A percentile compares a stretch with the other conserved stretches of the same genome.
Conservation (phyloP, 2,329 filamentous ascomycete species). For the Fusarium solani-melongenae region DNA sequence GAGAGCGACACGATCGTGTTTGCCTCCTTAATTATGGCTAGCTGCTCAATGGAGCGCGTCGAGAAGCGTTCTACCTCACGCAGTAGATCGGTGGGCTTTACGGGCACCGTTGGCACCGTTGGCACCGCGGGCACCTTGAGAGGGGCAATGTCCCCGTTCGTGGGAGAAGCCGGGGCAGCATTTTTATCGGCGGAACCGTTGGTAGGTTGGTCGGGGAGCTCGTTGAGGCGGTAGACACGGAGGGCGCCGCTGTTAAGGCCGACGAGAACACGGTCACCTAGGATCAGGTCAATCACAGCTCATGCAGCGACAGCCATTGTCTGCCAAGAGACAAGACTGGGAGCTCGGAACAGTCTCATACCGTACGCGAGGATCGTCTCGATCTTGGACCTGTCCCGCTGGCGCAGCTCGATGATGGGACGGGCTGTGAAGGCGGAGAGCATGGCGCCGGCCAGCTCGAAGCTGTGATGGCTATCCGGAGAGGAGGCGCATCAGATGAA, state of each 20-base stretch:
- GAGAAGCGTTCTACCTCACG: conserved; percentile 97
- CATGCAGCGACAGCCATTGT: background rate
- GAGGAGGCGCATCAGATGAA: conserved; percentile 46
- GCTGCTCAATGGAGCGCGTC: conserved; percentile 87
- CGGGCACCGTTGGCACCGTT: too few species aligned
- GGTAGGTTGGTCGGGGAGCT: conserved; percentile 57
- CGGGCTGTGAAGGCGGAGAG: conserved; percentile 97
- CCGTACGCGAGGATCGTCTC: conserved; percentile 94
- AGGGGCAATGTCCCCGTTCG: conserved; percentile 43
- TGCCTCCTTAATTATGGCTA: conserved; percentile 95
- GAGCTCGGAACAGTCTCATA: conserved; percentile 50
- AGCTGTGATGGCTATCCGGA: conserved; percentile 45
- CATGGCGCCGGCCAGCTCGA: conserved; percentile 72
- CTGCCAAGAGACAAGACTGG: background rate
- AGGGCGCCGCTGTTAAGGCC: conserved; percentile 90
- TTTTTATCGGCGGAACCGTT: conserved; percentile 48
- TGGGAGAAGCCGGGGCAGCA: conserved; percentile 42
- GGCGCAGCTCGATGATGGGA: conserved; percentile 95
- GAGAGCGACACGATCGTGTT: conserved; percentile 91
- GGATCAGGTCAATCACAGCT: conserved; percentile 14
- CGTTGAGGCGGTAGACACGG: conserved; percentile 91
- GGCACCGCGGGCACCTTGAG: conserved; percentile 44
- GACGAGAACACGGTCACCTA: conserved; percentile 89
- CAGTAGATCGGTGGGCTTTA: conserved; percentile 80
- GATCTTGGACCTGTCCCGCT: conserved; percentile 95